Conservation (phyloP, 805 yeast species). For the Helenozyma baotianmanensis region DNA sequence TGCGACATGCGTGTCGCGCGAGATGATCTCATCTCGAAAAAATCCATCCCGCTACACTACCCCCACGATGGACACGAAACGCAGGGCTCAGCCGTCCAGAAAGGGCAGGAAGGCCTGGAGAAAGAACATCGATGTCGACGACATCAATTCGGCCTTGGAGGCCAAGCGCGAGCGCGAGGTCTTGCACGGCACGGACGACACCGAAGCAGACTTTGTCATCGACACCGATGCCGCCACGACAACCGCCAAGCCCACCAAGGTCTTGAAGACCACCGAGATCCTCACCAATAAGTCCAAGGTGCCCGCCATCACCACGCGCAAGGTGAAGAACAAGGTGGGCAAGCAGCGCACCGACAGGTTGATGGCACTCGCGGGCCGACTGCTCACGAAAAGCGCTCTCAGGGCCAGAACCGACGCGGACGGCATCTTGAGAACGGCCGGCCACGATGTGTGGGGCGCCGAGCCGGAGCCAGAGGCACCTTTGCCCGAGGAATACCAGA, state of each 20-base stretch:
- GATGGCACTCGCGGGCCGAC: slow-evolving; percentile 74
- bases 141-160: slow-evolving; percentile 68
- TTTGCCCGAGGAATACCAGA: slow-evolving; percentile 15
- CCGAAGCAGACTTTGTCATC: slow-evolving; percentile 54
- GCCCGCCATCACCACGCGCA: slow-evolving; percentile 50
- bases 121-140: slow-evolving; percentile 83
- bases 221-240: slow-evolving; percentile 40
- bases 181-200: slow-evolving; percentile 44
- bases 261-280: slow-evolving; percentile 63
- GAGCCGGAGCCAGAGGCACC: slow-evolving; percentile 20
- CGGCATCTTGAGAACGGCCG: slow-evolving; percentile 49
- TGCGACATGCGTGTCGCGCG: too few species aligned
- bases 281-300: slow-evolving; percentile 70
- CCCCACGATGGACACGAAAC: slow-evolving; percentile 10
- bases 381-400: slow-evolving; percentile 48
- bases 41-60: too few species aligned
- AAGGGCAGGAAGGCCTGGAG: slow-evolving; percentile 94
- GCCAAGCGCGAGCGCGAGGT: slow-evolving; percentile 59
- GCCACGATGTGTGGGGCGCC: slow-evolving; percentile 70
- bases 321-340: slow-evolving; percentile 54
- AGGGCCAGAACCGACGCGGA: slow-evolving; percentile 56
- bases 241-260: slow-evolving; percentile 27
- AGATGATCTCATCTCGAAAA: too few species aligned
- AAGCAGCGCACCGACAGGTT: slow-evolving; percentile 60
- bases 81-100: slow-evolving; percentile 71